Evolutionary conservation across 1,139 yeast genomes (phyloP).

Genomic region (Hanseniaspora gamundiae): DNA sequence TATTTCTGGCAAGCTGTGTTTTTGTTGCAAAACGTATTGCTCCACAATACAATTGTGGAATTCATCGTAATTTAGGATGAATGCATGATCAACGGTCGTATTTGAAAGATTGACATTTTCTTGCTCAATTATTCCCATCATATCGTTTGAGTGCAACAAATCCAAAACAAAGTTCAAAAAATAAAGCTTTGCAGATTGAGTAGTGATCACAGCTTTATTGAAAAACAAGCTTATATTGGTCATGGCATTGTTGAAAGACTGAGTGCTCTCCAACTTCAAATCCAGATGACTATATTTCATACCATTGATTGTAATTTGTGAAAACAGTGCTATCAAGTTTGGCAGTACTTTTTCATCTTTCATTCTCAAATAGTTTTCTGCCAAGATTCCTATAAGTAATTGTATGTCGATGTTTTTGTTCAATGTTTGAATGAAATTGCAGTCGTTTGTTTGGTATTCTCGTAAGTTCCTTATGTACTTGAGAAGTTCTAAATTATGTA

Average conservation of each 20-base stretch:
- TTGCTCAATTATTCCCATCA: no score
- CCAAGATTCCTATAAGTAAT: no score
- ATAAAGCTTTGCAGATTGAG: neutral
- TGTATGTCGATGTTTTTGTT: no score
- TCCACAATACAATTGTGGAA: neutral
- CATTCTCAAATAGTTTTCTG: no score
- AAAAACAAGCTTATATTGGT: neutral
- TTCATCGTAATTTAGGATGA: neutral
- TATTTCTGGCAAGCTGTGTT: conserved; percentile 11
- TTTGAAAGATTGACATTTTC: no score
- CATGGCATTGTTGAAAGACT: neutral
- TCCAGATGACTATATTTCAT: no score
- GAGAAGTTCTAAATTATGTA: neutral
- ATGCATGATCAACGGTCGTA: no score
- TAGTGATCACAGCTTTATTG: neutral
- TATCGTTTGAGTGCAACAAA: neutral
- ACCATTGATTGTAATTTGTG: no score
- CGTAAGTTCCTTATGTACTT: neutral
- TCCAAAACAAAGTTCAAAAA: neutral
- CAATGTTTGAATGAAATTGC: no score
- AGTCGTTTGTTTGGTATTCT: no score
- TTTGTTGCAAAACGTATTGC: neutral
- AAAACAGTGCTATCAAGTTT: no score
- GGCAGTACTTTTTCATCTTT: no score
- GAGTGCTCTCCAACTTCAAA: neutral